Percentiles rank a stretch among this genome's conserved stretches.
phyloP scores from a whole-genome alignment of 768 basidiomycete genomes.

The Cantharellus anzutake region DNA sequence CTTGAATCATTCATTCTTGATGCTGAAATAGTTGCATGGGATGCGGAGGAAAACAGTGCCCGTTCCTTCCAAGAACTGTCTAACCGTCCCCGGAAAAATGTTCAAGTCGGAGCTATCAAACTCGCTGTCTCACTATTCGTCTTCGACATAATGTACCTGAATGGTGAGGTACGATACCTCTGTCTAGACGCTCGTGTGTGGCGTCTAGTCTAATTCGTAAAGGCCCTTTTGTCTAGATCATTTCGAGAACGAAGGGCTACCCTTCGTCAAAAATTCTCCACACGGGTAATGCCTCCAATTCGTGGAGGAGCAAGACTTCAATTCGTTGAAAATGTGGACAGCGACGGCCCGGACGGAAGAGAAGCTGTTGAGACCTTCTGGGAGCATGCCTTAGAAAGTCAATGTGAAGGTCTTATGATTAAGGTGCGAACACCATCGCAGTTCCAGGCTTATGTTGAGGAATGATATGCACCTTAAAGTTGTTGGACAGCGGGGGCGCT shows the following conservation, averaged over 20 bases:
- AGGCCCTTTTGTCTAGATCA: conserved; percentile 49
- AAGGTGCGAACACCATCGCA: conserved; percentile 31
- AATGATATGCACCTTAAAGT: conserved; percentile 19
- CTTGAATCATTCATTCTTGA: conserved; percentile 53
- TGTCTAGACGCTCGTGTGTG: conserved; percentile 2
- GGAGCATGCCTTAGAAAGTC: conserved; percentile 49
- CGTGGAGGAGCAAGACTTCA: conserved; percentile 36
- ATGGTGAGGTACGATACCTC: conserved; percentile 42
- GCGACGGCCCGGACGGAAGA: conserved; percentile 29
- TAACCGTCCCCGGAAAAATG: conserved; percentile 69
- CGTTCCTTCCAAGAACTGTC: conserved; percentile 78
- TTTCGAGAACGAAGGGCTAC: conserved; percentile 53
- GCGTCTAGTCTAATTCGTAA: neutral
- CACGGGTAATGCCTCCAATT: conserved; percentile 24
- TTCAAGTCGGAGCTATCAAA: conserved; percentile 50
- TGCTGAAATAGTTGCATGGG: conserved; percentile 75
- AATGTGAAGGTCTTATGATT: conserved; percentile 87
- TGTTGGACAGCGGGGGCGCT: conserved; percentile 39
- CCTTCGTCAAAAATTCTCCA: conserved; percentile 43
- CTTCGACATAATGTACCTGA: conserved; percentile 78
- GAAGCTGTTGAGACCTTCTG: conserved; percentile 59
- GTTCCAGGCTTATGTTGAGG: neutral
- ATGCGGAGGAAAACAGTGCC: conserved; percentile 38
- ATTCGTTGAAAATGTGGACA: conserved; percentile 57
- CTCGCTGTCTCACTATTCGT: conserved; percentile 68